A percentile compares a stretch with the other conserved stretches of the same genome.
phyloP scores from a whole-genome alignment of 1,139 yeast species.

The Hansenula lynferdii region DNA sequence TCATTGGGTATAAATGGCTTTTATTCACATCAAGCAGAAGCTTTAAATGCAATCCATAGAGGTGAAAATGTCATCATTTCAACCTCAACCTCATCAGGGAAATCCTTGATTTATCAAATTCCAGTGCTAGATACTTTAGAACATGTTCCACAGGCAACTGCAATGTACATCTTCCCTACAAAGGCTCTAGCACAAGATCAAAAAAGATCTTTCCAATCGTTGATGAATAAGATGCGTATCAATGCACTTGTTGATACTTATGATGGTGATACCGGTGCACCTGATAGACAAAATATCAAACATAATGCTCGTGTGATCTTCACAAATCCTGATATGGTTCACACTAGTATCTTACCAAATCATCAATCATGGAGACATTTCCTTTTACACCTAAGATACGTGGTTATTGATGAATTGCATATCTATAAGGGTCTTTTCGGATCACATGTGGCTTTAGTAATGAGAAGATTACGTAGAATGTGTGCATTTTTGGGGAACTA shows the following conservation, averaged over 20 bases:
- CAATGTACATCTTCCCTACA: constrained; percentile 90
- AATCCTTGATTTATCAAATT: constrained; percentile 83
- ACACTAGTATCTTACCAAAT: constrained; percentile 76
- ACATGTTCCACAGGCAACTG: constrained; percentile 54
- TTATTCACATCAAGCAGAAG: constrained; percentile 79
- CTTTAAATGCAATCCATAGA: constrained; percentile 50
- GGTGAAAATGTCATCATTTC: constrained; percentile 74
- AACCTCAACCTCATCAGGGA: constrained; percentile 95
- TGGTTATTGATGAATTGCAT: constrained; percentile 89
- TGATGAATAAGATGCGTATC: constrained; percentile 44
- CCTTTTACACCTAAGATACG: constrained; percentile 55
- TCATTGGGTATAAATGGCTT: constrained; percentile 48
- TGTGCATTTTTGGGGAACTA: constrained; percentile 50
- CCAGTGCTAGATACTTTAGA: constrained; percentile 61
- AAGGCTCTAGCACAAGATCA: constrained; percentile 98
- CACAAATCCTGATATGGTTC: constrained; percentile 94
- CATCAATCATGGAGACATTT: constrained; percentile 71
- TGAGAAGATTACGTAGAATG: constrained; percentile 69
- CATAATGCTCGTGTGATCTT: constrained; percentile 72
- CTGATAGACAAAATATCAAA: constrained; percentile 48
- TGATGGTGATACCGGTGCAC: constrained; percentile 85
- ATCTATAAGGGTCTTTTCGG: constrained; percentile 90
- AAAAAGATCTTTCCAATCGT: constrained; percentile 62
- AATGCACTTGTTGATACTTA: constrained; percentile 61
- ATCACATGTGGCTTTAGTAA: constrained; percentile 78